Evolutionary conservation across 2,329 filamentous ascomycete genomes (phyloP), one percentile per base, ranked within the genome.

Genomic region (Hawksworthiomyces lignivorus): DNA sequence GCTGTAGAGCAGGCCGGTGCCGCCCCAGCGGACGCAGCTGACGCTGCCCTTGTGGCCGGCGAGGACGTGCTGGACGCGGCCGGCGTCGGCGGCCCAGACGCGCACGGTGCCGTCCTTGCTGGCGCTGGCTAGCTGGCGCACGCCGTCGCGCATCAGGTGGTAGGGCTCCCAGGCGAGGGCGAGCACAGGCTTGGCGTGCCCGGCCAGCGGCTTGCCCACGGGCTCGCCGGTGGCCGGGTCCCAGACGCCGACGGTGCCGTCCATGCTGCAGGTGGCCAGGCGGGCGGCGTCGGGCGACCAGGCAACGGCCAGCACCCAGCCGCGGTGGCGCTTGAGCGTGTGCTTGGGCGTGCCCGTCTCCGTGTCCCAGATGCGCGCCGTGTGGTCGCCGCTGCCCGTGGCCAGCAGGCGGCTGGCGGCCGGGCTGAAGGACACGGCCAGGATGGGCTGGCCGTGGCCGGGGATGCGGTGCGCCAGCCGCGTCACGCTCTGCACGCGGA

Each of bases 151-250:
- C 70, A 90, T 88, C 17, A 85, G 66, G 59, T 97, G 90, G 61
- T 88, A 95, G 9, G 92, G 92, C 59, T 97, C 87, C 92, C 92
- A 98, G 0, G 84, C 79, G 35, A 96, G 69, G 56, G 79, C 87
- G 17, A 84, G 90, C 43, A 96, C 82, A 79, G 86, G 94, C 62
- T 94, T 94, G 0, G 77, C 75, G 58, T 97, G 92, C 0, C 90
- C 92, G 55, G 84, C 89, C 53, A 96, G 68, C 12, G 80, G 73
- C 15, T 75, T 73, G 4, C 86, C 85, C 7, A 85, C 61, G 14
- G 82, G 66, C 54, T 84, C 82, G 11, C 92, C 92, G 4, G 83
- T 88, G 48, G 79, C 79, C 0, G 89, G 80, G 55, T 95, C 82
- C 88, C 89, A 97, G 35, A 97, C 67, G 35, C 88, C 73, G n/a